Evolutionary conservation across 495 filamentous ascomycete genomes (phyloP).

Genomic region (Xylaria curta): DNA sequence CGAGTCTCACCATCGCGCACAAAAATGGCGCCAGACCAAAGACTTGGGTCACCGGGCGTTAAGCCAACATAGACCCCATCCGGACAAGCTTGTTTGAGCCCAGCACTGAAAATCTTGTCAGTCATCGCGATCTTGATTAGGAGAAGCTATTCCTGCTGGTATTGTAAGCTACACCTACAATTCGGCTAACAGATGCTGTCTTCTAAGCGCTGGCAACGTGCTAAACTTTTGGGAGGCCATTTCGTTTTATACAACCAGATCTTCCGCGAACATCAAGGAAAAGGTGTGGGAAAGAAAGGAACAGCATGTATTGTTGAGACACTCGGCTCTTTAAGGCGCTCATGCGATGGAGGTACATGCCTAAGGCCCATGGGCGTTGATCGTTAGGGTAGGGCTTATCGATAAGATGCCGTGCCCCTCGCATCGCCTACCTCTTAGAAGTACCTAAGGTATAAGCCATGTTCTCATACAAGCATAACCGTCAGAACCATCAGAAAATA

Average conservation of each 20-base stretch:
- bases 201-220: slow-evolving; percentile 41
- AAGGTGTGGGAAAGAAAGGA: background rate
- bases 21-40: slow-evolving; percentile 91
- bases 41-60: slow-evolving; percentile 75
- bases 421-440: no score
- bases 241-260: slow-evolving; percentile 11
- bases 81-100: slow-evolving; percentile 79
- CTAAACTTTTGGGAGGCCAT: slow-evolving; percentile 36
- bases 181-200: slow-evolving; percentile 77
- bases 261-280: slow-evolving; percentile 16
- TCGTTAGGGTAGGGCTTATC: background rate
- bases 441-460: no score
- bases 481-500: no score
- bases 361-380: background rate
- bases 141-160: background rate
- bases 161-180: slow-evolving; percentile 59
- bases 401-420: slow-evolving; percentile 4
- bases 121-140: slow-evolving; percentile 10
- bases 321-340: background rate
- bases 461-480: background rate
- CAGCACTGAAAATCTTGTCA: slow-evolving; percentile 62
- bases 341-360: slow-evolving; percentile 4
- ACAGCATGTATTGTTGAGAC: slow-evolving; percentile 1
- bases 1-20: slow-evolving; percentile 74
- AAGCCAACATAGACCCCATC: slow-evolving; percentile 85